Base-by-base conservation (phyloP, 2,329 filamentous ascomycete genomes). In the Aureobasidium namibiae region DNA sequence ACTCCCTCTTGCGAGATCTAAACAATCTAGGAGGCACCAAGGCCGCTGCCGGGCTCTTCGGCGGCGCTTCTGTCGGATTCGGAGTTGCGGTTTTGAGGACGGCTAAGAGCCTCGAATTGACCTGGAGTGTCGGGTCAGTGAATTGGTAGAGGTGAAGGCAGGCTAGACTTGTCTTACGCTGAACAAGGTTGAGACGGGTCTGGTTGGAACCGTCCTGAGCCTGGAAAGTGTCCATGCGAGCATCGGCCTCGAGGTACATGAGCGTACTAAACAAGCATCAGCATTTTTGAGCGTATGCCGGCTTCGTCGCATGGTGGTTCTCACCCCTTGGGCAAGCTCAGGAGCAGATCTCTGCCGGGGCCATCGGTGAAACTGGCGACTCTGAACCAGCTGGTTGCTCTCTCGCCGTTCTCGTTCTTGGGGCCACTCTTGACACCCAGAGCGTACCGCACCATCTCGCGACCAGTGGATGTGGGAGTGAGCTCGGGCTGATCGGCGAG, bases 231-330 rank as follows among this genome's bases (percentile, higher is more conserved):
- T 76, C 80, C 76, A 92, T 84, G 65, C 76, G 77, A 62, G 87
- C 88, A 62, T 96, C 90, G 45, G 88, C 92, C 73, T 97, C 92
- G 52, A 97, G 78, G 69, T 84, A 90, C 63, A 99, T 80, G 53
- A 90, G 78, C 14, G 90, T 82, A 62, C 92, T 96, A 67, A 62
- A 61, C 8, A 18, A 14, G 1, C 23, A 34, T 59, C 34, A 50
- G 45, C 18, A 33, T 24, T 4, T 5, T 10, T 16, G 24, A 36
- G 3, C 3, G 24, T 3, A 8, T n/a, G 21, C 13, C 5, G 10
- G 7, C 24, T 45, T 21, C 13, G 34, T 16, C 9, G 18, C 18
- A 4, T 16, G 24, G 26, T 24, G 41, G n/a, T n/a, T 29, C 89
- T 72, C 76, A 96, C 89, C 92, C 92, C 80, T 96, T 97, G 58